Conservation (phyloP, 768 basidiomycete species). For the Clitopilus passeckerianus region DNA sequence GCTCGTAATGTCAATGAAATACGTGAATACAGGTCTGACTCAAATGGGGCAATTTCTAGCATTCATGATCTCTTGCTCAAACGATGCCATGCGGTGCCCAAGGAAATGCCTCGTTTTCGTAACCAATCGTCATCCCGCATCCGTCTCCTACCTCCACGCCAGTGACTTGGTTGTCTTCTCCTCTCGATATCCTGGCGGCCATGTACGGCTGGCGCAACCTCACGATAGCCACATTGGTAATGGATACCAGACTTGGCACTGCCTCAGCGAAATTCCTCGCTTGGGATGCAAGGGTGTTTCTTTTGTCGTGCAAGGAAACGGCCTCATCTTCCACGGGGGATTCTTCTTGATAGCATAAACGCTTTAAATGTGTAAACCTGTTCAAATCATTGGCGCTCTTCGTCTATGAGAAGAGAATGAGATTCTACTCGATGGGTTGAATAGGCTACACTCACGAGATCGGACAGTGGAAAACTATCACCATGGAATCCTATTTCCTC, state of each 20-base stretch:
- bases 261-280: neutral
- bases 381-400: neutral
- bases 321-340: neutral
- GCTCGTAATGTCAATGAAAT: too few relatives aligned
- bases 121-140: constrained; percentile 1
- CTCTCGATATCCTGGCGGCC: neutral
- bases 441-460: neutral
- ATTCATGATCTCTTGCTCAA: neutral
- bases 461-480: neutral
- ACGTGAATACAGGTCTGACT: too few relatives aligned
- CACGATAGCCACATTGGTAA: constrained; percentile 3
- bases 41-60: too few relatives aligned
- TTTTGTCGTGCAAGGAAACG: neutral
- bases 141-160: neutral
- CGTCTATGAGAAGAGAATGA: neutral
- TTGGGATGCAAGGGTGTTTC: constrained; percentile 1
- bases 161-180: neutral
- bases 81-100: neutral
- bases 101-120: constrained; percentile 1
- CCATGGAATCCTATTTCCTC: constrained; percentile 6
- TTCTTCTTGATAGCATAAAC: neutral
- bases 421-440: neutral
- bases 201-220: neutral
- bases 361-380: neutral
- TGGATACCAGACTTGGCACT: constrained; percentile 1